Evolutionary conservation across 768 basidiomycete species (phyloP), one percentile per base, ranked within the genome.

Genomic region (Tylopilus subfusipes): DNA sequence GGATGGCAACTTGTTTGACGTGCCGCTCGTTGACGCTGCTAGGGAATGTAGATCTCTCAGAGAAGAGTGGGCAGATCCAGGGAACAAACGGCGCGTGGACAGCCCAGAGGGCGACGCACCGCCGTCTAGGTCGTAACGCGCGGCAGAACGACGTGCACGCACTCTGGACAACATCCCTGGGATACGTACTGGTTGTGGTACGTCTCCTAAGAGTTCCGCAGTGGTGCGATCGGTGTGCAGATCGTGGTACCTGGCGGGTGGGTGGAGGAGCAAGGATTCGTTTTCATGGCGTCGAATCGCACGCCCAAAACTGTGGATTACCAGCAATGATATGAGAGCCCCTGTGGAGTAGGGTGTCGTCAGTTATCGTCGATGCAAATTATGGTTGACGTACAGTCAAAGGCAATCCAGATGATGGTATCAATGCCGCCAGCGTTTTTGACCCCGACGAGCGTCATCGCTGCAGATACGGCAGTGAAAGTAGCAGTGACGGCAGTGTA

Each of bases 401-500:
- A 50, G 11, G 69, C 68, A 53, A 84, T 73, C 84, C 83, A 86
- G 18, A 75, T 73, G 8, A 73, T 72, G 16, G 80, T 71, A 27
- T 74, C 75, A 30, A 83, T 69, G 2, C 75, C 69, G 39, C 76
- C 74, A 39, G 75, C 68, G 51, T 76, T 70, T 55, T 75, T 78
- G 50, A 81, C 73, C 1, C 82, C 82, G 33, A 83, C 73, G 30
- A 81, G 68, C 38, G 76, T 75, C 47, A 83, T 67, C 21, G 82
- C 68, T 12, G 77, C 78, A 14, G 79, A 76, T 18, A 79, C 69
- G 21, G 80, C 71, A 42, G 75, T 80, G 13, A 75, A 74, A 3
- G 72, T 73, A 18, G 80, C 78, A 53, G 82, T 78, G 52, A 80
- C 75, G 1, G 79, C 76, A 2, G 81, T 82, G 58, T 84, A 83